Evolutionary conservation across 2,329 filamentous ascomycete genomes (phyloP).

Genomic region (Colletotrichum noveboracense): DNA sequence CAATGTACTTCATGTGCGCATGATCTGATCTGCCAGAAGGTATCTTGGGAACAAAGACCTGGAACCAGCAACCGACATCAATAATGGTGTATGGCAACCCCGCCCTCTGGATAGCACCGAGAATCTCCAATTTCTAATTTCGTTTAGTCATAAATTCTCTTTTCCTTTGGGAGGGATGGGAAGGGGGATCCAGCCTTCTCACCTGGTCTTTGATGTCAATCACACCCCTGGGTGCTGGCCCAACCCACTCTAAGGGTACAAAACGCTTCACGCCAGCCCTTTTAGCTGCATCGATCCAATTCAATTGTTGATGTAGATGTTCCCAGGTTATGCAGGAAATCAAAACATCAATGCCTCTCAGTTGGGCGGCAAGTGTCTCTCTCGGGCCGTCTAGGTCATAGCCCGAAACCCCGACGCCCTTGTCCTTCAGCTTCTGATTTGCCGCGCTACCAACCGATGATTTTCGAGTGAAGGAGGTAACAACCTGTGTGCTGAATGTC

Average conservation of each 20-base stretch:
- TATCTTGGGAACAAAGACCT: not conserved
- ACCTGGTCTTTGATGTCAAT: not conserved
- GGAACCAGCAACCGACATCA: not conserved
- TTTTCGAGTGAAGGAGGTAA: not conserved
- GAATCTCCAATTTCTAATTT: not conserved
- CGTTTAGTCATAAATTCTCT: not conserved
- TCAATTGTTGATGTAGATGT: not conserved
- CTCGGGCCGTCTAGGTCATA: not conserved
- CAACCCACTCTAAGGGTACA: not conserved
- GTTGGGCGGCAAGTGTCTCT: not conserved
- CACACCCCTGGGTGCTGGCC: not conserved
- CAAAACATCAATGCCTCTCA: not conserved
- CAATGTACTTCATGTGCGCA: not conserved
- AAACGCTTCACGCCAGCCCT: not conserved
- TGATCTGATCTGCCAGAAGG: not conserved
- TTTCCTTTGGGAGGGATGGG: too few relatives aligned
- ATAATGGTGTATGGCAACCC: not conserved
- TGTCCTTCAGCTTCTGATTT: not conserved
- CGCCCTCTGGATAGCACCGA: not conserved
- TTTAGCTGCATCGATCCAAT: not conserved
- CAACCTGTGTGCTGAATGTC: not conserved
- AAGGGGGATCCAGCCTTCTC: not conserved
- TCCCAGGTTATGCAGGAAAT: not conserved
- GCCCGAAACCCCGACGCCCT: not conserved
- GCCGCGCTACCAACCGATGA: not conserved